Evolutionary conservation across 2,329 filamentous ascomycete genomes (phyloP).

Genomic region (Cladosporium sphaerospermum): DNA sequence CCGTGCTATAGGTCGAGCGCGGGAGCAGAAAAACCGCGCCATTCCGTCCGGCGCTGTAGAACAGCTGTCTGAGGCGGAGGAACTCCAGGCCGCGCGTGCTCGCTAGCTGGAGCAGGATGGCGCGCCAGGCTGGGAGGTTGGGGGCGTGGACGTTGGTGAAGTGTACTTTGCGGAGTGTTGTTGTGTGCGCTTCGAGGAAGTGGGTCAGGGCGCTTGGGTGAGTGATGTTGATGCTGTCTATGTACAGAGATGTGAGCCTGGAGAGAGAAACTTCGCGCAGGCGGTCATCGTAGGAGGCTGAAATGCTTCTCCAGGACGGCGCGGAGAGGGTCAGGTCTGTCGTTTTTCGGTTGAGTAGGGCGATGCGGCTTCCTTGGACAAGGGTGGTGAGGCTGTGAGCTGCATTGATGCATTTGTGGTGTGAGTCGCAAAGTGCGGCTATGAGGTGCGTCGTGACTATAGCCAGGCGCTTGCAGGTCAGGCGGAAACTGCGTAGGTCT

Average conservation of each 20-base stretch:
- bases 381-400: not conserved
- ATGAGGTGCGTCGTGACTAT: constrained; percentile 1
- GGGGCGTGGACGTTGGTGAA: not conserved
- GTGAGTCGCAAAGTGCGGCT: not conserved
- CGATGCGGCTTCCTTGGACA: not conserved
- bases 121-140: not conserved
- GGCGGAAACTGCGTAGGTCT: not conserved
- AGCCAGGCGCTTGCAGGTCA: constrained; percentile 3
- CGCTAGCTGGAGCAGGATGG: not conserved
- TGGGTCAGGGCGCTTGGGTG: not conserved
- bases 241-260: not conserved
- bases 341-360: not conserved
- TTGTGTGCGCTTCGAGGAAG: constrained; percentile 1
- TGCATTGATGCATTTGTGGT: not conserved
- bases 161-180: not conserved
- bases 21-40: not conserved
- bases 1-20: not conserved
- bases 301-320: not conserved
- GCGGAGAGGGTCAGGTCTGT: not conserved
- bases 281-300: not conserved
- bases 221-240: not conserved
- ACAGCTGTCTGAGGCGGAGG: not conserved
- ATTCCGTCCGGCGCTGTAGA: not conserved
- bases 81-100: not conserved
- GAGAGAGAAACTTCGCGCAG: not conserved